Evolutionary conservation across 805 yeast genomes (phyloP), one percentile per base, ranked within the genome.

Genomic region (Wickerhamiella domercqiae): DNA sequence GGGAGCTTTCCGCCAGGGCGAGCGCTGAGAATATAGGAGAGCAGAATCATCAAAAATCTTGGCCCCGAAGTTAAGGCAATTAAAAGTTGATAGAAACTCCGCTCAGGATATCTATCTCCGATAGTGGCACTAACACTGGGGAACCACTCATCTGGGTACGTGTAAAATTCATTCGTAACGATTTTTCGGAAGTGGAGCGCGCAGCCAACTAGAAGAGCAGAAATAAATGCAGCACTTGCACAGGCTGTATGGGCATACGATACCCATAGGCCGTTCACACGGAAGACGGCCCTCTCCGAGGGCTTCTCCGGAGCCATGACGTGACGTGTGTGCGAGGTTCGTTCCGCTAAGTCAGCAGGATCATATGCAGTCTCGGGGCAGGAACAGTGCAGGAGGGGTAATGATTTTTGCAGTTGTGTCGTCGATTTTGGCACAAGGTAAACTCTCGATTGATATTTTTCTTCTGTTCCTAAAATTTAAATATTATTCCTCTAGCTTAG

Each of bases 81-180:
- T 44, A 87, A 60, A 26, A 87, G 67, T 60, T 90, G 98, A 56
- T 87, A 90, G 15, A 90, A 60, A 1, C 94, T 81, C 47, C 98
- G 66, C 59, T 90, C 98, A 0, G 98, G 98, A 55, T 84, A 90
- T 42, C 96, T 61, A 55, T 90, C 98, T 32, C 98, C 98, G 53
- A 90, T 90, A 1, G 98, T 73, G 1, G 98, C 97, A 26, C 93
- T 78, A 2, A 90, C 98, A 51, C 93, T 78, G 2, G 98, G 98
- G 54, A 90, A 87, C 97, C 98, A 90, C 57, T 90, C 98, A 42
- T 86, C 90, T 2, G 98, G 98, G 54, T 83, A 90, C 1, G 94
- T 93, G 53, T 65, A 86, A 45, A 73, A 71, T 34, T 86, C 79
- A 55, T 90, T 90, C 51, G 74, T 66, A 7, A 90, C 94, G 53